These are phyloP conservation scores for Penicillium sp. DNA, from an alignment of 2,329 filamentous ascomycete species.

Conservation along the genomic window DNA sequence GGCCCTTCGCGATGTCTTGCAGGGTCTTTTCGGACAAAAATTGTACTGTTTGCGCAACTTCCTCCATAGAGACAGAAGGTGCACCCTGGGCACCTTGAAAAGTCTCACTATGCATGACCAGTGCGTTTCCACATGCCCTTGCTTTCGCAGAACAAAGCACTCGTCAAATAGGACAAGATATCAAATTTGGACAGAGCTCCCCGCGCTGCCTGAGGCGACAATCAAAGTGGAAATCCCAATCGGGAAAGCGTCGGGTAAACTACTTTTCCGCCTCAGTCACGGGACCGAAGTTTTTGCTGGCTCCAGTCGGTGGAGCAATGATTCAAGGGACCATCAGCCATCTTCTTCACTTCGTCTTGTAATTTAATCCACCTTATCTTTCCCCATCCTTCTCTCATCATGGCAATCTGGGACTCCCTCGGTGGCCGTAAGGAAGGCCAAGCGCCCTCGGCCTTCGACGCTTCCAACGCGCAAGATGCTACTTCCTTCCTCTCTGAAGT, in stretches of 20 bases:
- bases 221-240: slow-evolving; percentile 26
- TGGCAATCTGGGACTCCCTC: slow-evolving; percentile 62
- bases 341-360: slow-evolving; percentile 22
- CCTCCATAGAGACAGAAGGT: slow-evolving; percentile 27
- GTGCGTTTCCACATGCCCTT: slow-evolving; percentile 15
- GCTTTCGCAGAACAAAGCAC: slow-evolving; percentile 1
- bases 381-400: slow-evolving; percentile 31
- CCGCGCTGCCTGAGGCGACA: slow-evolving; percentile 26
- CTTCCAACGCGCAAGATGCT: slow-evolving; percentile 72
- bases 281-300: slow-evolving; percentile 42
- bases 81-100: slow-evolving; percentile 12
- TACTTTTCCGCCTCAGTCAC: slow-evolving; percentile 29
- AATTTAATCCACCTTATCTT: slow-evolving; percentile 27
- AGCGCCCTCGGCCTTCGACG: slow-evolving; percentile 63
- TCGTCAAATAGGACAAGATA: slow-evolving; percentile 7
- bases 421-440: slow-evolving; percentile 59
- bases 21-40: slow-evolving; percentile 35
- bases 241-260: slow-evolving; percentile 26
- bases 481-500: slow-evolving; percentile 79
- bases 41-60: slow-evolving; percentile 35
- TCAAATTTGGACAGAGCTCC: slow-evolving; percentile 22
- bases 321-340: slow-evolving; percentile 23
- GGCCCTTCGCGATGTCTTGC: slow-evolving; percentile 34
- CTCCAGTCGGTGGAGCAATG: slow-evolving; percentile 24
- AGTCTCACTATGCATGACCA: slow-evolving; percentile 23